Conservation (phyloP, 2,329 filamentous ascomycete species). For the Aspergillus sp. region DNA sequence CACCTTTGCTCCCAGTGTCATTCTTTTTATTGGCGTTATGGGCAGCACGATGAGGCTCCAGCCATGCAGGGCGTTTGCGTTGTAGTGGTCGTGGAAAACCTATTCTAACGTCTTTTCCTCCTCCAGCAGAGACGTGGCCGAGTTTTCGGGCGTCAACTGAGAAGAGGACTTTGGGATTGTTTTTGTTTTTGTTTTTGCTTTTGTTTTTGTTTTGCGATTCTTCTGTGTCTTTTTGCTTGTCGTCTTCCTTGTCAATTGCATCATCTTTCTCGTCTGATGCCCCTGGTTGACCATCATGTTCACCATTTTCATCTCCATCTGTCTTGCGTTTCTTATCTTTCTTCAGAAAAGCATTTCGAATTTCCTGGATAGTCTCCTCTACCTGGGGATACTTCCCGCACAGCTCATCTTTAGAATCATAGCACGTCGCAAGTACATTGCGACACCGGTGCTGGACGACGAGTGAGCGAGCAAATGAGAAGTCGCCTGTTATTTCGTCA, state of each 20-base stretch:
- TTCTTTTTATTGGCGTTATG: constrained; percentile 1
- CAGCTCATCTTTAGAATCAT: constrained; percentile 44
- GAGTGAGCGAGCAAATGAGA: constrained; percentile 43
- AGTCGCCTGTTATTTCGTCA: constrained; percentile 33
- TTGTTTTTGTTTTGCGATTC: neutral
- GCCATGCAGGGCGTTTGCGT: constrained; percentile 21
- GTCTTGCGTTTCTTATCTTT: constrained; percentile 1
- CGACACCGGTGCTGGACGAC: constrained; percentile 35
- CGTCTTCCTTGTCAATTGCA: constrained; percentile 2
- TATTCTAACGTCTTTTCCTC: constrained; percentile 40
- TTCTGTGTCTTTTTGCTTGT: constrained; percentile 4
- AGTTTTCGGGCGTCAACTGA: constrained; percentile 41
- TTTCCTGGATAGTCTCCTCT: constrained; percentile 49
- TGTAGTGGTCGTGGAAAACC: constrained; percentile 26
- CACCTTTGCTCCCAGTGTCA: neutral
- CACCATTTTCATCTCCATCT: neutral
- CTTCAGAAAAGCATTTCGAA: constrained; percentile 13
- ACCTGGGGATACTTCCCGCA: constrained; percentile 68
- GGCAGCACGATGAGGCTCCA: constrained; percentile 1
- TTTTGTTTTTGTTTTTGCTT: constrained; percentile 6
- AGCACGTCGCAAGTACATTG: constrained; percentile 38
- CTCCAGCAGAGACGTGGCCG: constrained; percentile 26
- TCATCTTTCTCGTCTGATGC: neutral
- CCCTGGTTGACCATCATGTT: constrained; percentile 6
- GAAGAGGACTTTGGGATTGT: constrained; percentile 30